These are phyloP conservation scores for Tricholoma sp. DNA, from an alignment of 768 basidiomycete genomes.

Conservation along the genomic window DNA sequence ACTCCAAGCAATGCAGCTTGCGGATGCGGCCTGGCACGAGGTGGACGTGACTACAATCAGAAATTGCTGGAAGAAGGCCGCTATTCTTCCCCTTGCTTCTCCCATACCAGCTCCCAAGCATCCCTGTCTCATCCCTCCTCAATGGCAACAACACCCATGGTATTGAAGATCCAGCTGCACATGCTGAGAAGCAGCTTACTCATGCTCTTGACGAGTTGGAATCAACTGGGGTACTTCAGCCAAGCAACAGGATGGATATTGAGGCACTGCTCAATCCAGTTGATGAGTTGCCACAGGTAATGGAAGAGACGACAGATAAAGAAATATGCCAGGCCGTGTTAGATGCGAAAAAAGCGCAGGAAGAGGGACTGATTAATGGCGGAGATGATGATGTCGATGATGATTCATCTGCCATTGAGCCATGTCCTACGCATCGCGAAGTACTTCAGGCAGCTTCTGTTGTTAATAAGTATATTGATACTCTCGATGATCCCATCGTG, in stretches of 20 bases:
- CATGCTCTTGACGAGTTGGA: neutral
- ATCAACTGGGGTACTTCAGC: slow-evolving; percentile 15
- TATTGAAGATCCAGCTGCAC: neutral
- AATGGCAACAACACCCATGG: slow-evolving; percentile 1
- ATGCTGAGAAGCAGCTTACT: slow-evolving; percentile 10
- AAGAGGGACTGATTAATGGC: no score
- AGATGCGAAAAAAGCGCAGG: no score
- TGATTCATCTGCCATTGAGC: no score
- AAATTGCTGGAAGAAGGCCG: neutral
- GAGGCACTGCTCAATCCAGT: neutral
- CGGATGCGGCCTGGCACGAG: slow-evolving; percentile 13
- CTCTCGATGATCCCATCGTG: no score
- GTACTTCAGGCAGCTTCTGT: no score
- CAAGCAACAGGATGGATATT: slow-evolving; percentile 15
- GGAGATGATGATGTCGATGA: no score
- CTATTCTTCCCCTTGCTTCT: neutral
- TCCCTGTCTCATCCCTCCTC: slow-evolving; percentile 20
- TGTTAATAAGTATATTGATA: no score
- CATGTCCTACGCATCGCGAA: no score
- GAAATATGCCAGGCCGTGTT: no score
- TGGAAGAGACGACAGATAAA: no score
- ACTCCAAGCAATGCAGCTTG: slow-evolving; percentile 27
- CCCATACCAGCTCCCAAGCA: slow-evolving; percentile 1
- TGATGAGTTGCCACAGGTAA: slow-evolving; percentile 11
- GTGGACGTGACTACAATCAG: neutral